Conservation (phyloP, 116 monocot species). For the Dioscorea cayenensis region DNA sequence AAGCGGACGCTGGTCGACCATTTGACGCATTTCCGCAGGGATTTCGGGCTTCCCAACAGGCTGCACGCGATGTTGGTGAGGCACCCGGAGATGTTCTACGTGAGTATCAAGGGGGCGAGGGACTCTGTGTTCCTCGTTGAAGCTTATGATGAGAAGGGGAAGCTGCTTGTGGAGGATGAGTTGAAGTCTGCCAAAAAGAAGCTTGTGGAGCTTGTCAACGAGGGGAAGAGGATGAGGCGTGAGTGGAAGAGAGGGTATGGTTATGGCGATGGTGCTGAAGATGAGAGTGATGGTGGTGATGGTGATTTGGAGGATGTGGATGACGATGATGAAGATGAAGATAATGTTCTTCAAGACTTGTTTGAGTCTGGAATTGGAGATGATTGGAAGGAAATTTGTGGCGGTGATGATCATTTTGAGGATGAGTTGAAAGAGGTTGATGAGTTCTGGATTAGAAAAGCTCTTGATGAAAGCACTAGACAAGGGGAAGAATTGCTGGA, state of each 20-base stretch:
- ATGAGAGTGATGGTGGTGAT: constrained; percentile 19
- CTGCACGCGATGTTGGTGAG: constrained; percentile 74
- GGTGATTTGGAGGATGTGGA: constrained; percentile 16
- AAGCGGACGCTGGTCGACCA: constrained; percentile 87
- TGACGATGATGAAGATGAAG: constrained; percentile 16
- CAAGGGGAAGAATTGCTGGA: constrained; percentile 13
- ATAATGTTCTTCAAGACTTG: constrained; percentile 45
- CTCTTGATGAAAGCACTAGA: constrained; percentile 1
- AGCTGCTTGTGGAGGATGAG: constrained; percentile 61
- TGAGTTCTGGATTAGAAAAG: constrained; percentile 63
- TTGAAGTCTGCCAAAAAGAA: constrained; percentile 32
- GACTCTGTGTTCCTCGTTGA: constrained; percentile 91
- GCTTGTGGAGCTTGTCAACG: constrained; percentile 55
- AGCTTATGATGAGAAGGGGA: constrained; percentile 71
- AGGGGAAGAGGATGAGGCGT: constrained; percentile 78
- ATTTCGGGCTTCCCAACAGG: constrained; percentile 74
- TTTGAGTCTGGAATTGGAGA: constrained; percentile 66
- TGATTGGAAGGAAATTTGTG: constrained; percentile 67
- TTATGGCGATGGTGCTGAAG: constrained; percentile 19
- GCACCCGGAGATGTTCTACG: constrained; percentile 96
- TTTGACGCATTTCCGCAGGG: constrained; percentile 77
- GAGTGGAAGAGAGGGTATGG: constrained; percentile 37
- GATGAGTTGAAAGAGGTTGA: constrained; percentile 21
- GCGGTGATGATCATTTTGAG: constrained; percentile 4
- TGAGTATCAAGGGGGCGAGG: constrained; percentile 80